phyloP scores from a whole-genome alignment of 257 asterid genomes.

The Fraxinus americana region DNA sequence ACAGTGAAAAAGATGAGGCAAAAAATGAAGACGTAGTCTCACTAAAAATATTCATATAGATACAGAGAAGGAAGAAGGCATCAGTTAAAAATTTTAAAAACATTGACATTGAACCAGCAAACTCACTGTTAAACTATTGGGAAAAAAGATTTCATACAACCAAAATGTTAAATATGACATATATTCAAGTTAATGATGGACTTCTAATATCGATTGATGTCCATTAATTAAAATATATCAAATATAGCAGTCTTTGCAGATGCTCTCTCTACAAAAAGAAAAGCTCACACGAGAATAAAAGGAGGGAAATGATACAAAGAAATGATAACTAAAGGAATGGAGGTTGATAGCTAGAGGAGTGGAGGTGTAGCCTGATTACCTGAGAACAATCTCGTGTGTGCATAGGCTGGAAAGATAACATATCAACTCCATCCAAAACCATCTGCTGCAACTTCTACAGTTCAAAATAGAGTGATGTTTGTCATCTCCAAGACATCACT shows the following conservation, averaged over 20 bases:
- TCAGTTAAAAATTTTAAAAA: background rate
- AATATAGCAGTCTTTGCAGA: constrained; percentile 2
- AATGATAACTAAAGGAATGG: background rate
- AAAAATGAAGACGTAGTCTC: background rate
- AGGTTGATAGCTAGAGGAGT: background rate
- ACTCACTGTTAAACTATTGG: background rate
- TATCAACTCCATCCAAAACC: constrained; percentile 78
- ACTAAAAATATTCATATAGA: background rate
- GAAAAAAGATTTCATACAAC: background rate
- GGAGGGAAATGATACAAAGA: constrained; percentile 2
- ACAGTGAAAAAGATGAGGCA: background rate
- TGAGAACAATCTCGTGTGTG: constrained; percentile 87
- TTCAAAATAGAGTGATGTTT: constrained; percentile 19
- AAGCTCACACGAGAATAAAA: background rate
- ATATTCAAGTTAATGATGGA: background rate
- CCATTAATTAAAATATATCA: constrained; percentile 1
- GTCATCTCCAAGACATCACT: constrained; percentile 23
- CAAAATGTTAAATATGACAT: constrained; percentile 12
- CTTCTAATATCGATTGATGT: background rate
- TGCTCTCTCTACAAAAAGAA: constrained; percentile 7
- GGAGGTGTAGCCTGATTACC: constrained; percentile 41
- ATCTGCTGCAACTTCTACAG: constrained; percentile 76
- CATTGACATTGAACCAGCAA: background rate
- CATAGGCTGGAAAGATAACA: constrained; percentile 84
- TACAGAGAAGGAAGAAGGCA: constrained; percentile 4